Conservation (phyloP, 148 eudicot species). For the Vaccinium macrocarpon region DNA sequence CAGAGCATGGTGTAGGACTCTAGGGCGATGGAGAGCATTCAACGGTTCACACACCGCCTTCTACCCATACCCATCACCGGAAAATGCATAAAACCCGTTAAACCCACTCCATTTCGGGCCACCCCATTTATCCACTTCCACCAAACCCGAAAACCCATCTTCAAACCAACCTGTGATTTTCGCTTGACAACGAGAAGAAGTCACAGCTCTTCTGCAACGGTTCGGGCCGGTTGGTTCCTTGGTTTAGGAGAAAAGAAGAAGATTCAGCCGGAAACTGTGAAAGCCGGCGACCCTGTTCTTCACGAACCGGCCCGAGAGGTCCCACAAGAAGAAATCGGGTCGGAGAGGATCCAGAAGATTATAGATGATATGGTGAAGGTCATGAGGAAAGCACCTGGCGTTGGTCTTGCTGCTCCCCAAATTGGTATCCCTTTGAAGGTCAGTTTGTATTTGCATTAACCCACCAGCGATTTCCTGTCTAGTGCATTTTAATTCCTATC, state of each 20-base stretch:
- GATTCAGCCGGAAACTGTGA: conserved; percentile 55
- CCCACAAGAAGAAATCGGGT: conserved; percentile 63
- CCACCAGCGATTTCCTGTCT: too few species aligned
- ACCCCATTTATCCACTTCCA: conserved; percentile 27
- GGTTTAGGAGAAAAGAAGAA: conserved; percentile 59
- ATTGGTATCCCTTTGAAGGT: conserved; percentile 93
- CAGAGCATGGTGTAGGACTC: too few species aligned
- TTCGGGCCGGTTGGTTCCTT: conserved; percentile 72
- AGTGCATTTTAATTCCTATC: too few species aligned
- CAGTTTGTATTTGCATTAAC: conserved; percentile 8
- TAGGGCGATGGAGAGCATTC: conserved; percentile 50
- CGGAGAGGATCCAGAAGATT: conserved; percentile 70
- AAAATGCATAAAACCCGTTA: conserved; percentile 19
- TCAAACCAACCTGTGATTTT: conserved; percentile 6
- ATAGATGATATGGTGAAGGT: conserved; percentile 82
- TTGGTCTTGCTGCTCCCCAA: conserved; percentile 98
- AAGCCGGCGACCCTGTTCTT: conserved; percentile 98
- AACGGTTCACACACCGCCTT: conserved; percentile 54
- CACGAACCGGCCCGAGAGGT: conserved; percentile 82
- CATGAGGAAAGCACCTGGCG: conserved; percentile 92
- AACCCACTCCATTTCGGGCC: conserved; percentile 21
- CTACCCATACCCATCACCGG: conserved; percentile 33
- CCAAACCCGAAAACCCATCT: conserved; percentile 22
- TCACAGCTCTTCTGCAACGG: conserved; percentile 26
- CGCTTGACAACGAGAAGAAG: conserved; percentile 16